phyloP scores from a whole-genome alignment of 441 rosid species.

The Adansonia madagascariensis region DNA sequence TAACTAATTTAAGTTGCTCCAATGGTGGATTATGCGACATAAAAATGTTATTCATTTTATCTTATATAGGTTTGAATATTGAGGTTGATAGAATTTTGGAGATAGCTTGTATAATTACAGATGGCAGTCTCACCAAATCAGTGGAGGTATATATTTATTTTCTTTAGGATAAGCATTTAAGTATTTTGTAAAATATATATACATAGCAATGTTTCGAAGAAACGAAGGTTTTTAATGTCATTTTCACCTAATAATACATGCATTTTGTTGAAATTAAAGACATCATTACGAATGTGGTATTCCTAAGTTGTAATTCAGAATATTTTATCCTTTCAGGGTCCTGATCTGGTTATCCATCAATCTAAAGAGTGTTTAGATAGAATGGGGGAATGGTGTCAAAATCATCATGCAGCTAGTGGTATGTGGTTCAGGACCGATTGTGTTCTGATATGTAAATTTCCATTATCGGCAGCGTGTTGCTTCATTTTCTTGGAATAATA shows the following conservation, averaged over 20 bases:
- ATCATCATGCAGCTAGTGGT: conserved; percentile 93
- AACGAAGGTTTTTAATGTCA: not conserved
- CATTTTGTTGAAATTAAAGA: conserved; percentile 11
- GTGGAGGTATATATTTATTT: conserved; percentile 60
- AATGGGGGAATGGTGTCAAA: conserved; percentile 91
- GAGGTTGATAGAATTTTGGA: conserved; percentile 80
- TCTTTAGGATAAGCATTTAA: not conserved
- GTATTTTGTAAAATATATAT: not conserved
- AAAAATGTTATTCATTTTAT: not conserved
- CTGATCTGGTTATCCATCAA: conserved; percentile 88
- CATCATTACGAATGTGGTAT: conserved; percentile 3
- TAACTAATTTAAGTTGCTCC: not conserved
- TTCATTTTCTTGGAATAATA: not conserved
- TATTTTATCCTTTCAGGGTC: conserved; percentile 59
- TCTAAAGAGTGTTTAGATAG: conserved; percentile 67
- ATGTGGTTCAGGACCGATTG: conserved; percentile 32
- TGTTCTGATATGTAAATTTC: conserved; percentile 16
- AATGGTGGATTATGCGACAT: not conserved
- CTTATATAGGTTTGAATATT: conserved; percentile 13
- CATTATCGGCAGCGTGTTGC: not conserved
- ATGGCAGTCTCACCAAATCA: conserved; percentile 70
- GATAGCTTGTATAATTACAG: conserved; percentile 89
- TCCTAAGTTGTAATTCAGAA: conserved; percentile 8
- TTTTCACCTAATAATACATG: not conserved
- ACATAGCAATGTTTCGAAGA: not conserved